Evolutionary conservation across 2,329 filamentous ascomycete genomes (phyloP).

Genomic region (Capronia epimyces): DNA sequence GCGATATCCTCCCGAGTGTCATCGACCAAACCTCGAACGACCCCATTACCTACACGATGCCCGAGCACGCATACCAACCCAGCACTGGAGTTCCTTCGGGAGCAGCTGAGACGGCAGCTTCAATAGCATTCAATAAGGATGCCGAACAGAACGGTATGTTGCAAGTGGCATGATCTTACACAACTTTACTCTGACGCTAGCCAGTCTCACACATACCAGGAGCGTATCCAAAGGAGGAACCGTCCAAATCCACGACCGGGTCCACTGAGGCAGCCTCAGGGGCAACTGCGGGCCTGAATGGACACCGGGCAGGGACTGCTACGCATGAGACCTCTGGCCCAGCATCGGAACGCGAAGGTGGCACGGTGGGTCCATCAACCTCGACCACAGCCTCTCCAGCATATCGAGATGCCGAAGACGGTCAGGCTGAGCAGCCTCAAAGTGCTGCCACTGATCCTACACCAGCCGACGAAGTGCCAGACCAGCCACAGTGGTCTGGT

Average conservation of each 20-base stretch:
- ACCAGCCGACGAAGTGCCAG: neutral
- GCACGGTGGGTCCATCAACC: constrained; percentile 9
- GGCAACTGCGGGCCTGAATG: neutral
- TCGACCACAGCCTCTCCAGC: constrained; percentile 10
- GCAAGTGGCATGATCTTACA: neutral
- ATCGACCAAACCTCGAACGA: constrained; percentile 22
- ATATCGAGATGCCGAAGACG: constrained; percentile 6
- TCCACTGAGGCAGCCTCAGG: constrained; percentile 2
- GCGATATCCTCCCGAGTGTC: constrained; percentile 22
- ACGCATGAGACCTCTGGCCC: neutral
- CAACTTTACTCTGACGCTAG: neutral
- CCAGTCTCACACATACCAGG: constrained; percentile 23
- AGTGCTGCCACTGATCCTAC: constrained; percentile 4
- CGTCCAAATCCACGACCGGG: neutral
- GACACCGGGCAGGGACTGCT: neutral
- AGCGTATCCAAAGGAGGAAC: constrained; percentile 17
- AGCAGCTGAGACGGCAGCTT: constrained; percentile 15
- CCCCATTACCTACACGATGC: constrained; percentile 24
- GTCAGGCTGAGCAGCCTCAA: constrained; percentile 7
- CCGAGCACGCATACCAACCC: constrained; percentile 22
- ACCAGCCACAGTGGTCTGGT: constrained; percentile 7
- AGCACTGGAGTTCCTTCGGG: constrained; percentile 16
- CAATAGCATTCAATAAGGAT: constrained; percentile 16
- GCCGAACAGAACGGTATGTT: constrained; percentile 17
- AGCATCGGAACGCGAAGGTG: constrained; percentile 2